phyloP scores from a whole-genome alignment of 2,329 filamentous ascomycete genomes.

The Berkeleyomyces rouxiae region DNA sequence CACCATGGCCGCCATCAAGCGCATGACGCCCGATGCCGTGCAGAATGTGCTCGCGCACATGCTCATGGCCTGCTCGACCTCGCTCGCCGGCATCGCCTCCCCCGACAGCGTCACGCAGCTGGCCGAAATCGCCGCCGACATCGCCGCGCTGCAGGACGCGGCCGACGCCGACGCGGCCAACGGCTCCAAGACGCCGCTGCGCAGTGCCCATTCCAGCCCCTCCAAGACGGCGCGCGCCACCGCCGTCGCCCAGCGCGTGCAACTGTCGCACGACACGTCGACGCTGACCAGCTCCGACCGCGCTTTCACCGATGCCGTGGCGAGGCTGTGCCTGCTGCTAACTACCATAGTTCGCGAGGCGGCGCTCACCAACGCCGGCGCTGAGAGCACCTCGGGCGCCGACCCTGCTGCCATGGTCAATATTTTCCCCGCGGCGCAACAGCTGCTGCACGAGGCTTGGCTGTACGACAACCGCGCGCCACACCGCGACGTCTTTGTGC shows the following conservation, averaged over 20 bases:
- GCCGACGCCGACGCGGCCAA: constrained; percentile 28
- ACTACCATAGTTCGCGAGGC: constrained; percentile 26
- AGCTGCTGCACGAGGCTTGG: constrained; percentile 56
- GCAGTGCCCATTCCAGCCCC: constrained; percentile 52
- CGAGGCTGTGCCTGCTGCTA: constrained; percentile 18
- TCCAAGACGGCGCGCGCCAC: constrained; percentile 58
- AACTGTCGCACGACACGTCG: constrained; percentile 59
- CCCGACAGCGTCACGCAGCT: constrained; percentile 18
- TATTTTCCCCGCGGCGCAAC: constrained; percentile 22
- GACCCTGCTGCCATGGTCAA: constrained; percentile 19
- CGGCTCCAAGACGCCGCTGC: constrained; percentile 21
- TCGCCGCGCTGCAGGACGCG: constrained; percentile 23
- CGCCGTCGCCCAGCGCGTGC: constrained; percentile 65
- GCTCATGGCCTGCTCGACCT: constrained; percentile 22
- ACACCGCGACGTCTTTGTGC: constrained; percentile 57
- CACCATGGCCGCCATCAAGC: constrained; percentile 41
- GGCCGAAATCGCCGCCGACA: constrained; percentile 18
- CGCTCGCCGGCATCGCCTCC: constrained; percentile 22
- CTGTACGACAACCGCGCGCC: constrained; percentile 57
- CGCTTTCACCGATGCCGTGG: constrained; percentile 49
- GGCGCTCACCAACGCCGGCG: background rate
- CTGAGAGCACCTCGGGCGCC: constrained; percentile 15
- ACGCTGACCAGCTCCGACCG: constrained; percentile 54
- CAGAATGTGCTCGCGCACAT: constrained; percentile 28
- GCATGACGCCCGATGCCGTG: constrained; percentile 37